Evolutionary conservation across 306 rosid genomes (phyloP).

Genomic region (Inga laurina): DNA sequence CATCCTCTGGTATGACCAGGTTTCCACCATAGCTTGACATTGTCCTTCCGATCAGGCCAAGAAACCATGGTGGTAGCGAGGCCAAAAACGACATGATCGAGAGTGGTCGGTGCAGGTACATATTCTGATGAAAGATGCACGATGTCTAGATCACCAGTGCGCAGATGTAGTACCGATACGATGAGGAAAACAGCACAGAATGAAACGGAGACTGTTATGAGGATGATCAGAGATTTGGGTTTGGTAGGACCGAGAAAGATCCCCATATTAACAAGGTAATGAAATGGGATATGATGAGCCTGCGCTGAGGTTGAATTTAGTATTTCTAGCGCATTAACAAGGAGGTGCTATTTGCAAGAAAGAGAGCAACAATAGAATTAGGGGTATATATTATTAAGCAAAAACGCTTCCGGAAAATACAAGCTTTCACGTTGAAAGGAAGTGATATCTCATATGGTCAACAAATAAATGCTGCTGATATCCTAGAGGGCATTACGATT

Average conservation of each 20-base stretch:
- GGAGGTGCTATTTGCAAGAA: neutral
- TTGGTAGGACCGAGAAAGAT: neutral
- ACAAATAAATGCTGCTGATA: neutral
- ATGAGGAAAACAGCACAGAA: conserved; percentile 45
- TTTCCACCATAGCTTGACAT: conserved; percentile 68
- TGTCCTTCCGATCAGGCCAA: conserved; percentile 65
- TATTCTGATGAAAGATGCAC: neutral
- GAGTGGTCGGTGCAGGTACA: conserved; percentile 38
- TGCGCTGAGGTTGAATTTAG: neutral
- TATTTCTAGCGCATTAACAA: neutral
- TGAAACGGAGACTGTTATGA: conserved; percentile 49
- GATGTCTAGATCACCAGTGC: conserved; percentile 24
- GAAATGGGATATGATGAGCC: neutral
- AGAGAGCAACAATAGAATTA: neutral
- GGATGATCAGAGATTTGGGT: conserved; percentile 10
- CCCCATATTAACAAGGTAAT: neutral
- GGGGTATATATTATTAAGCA: neutral
- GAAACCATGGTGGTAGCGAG: conserved; percentile 56
- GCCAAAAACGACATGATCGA: conserved; percentile 75
- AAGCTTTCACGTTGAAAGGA: neutral
- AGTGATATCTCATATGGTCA: neutral
- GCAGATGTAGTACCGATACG: conserved; percentile 37
- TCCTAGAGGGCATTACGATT: neutral
- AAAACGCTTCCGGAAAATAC: neutral
- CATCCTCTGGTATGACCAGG: conserved; percentile 60